Evolutionary conservation across 1,284 basidiomycete species (phyloP).

Genomic region (Ganoderma lingzhi): DNA sequence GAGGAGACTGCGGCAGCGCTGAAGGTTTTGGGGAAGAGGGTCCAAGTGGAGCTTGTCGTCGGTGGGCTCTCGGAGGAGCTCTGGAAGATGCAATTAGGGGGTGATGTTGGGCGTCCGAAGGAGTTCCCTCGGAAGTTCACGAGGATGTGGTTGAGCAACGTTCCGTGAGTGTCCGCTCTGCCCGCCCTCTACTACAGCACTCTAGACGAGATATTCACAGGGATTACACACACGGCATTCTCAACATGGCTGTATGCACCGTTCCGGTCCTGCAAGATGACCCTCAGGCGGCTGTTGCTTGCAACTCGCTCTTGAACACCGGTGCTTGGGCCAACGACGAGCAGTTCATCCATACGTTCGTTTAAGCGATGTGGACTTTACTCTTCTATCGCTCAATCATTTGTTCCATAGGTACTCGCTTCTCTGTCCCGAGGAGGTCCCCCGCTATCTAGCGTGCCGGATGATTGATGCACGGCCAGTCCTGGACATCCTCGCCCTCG

Average conservation of each 20-base stretch:
- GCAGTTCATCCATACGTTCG: slow-evolving; percentile 42
- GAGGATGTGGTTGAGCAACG: slow-evolving; percentile 34
- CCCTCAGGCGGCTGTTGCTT: slow-evolving; percentile 37
- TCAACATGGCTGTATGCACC: slow-evolving; percentile 41
- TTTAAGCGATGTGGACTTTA: neutral
- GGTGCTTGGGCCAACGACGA: slow-evolving; percentile 38
- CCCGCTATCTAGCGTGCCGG: slow-evolving; percentile 41
- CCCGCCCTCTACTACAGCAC: too few relatives aligned
- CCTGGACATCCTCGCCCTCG: slow-evolving; percentile 35
- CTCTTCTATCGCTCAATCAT: neutral
- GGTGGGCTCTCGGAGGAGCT: slow-evolving; percentile 30
- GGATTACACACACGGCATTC: slow-evolving; percentile 45
- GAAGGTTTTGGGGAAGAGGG: slow-evolving; percentile 30
- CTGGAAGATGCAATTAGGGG: slow-evolving; percentile 25
- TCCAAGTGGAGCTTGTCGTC: slow-evolving; percentile 29
- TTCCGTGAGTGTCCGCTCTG: slow-evolving; percentile 31
- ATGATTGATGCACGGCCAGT: slow-evolving; percentile 31
- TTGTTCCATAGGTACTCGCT: slow-evolving; percentile 42
- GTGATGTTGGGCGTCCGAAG: slow-evolving; percentile 13
- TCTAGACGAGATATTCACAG: slow-evolving; percentile 23
- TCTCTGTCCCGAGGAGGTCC: slow-evolving; percentile 36
- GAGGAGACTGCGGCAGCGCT: slow-evolving; percentile 16
- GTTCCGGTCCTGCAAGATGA: slow-evolving; percentile 38
- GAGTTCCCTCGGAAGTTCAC: slow-evolving; percentile 29
- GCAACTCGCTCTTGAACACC: slow-evolving; percentile 44